Evolutionary conservation across 768 basidiomycete species (phyloP), one percentile per base, ranked within the genome.

Genomic region (Mycena kentingensis): DNA sequence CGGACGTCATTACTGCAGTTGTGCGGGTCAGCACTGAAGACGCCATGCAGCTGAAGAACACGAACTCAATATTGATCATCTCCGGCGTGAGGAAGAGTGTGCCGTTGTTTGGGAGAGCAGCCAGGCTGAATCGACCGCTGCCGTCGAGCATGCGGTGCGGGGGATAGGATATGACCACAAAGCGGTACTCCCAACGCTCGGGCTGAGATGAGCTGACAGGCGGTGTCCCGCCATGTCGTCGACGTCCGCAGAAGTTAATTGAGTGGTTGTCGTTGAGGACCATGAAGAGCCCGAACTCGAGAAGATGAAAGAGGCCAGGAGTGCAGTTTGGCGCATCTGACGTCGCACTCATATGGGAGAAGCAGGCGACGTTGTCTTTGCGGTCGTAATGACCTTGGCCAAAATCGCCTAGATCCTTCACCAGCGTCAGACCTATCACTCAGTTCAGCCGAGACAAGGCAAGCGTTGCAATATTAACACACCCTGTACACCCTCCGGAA

Each of bases 61-160:
- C 42, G 13, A 12, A 45, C 51, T 44, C 51, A 2, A 36, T 36
- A 29, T 52, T 42, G 21, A 52, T 11, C 31, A 45, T 36, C 34
- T 52, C 51, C 1, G 51, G 51, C 5, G 51, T 42, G 22, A 52
- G 25, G 10, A 52, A 35, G 28, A 52, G 46, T 0, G 51, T 26
- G 15, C 29, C 35, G 10, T 45, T 45, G 27, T 52, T 41, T 1
- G 51, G 51, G 26, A 52, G 27, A 1, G 51, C 51, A 1, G 26
- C 51, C 1, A 52, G n/a, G 4, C 42, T 35, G 13, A 12, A 41
- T 13, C 51, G 51, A 3, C 42, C 51, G 3, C 42, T 52, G 11
- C 51, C 51, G 19, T 52, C 19, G 26, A 52, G 27, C 51, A 52
- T 52, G 1, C 51, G 51, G 11, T n/a, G 7, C 3, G 43, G 51